Conservation (phyloP, 1,284 basidiomycete species). For the Neonothopanus nambi region DNA sequence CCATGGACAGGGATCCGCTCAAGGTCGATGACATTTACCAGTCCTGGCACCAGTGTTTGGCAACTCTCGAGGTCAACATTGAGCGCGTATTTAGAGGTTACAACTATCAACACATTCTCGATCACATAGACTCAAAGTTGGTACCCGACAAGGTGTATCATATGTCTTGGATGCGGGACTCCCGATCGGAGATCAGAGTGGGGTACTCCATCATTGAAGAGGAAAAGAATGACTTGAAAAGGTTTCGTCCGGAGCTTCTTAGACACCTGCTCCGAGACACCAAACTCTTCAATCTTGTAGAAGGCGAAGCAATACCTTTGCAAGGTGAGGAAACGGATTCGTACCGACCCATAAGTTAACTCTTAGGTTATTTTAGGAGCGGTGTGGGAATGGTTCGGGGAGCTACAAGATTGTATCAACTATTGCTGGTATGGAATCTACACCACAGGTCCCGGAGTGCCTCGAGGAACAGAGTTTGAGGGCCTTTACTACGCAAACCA, state of each 20-base stretch:
- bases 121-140: neutral
- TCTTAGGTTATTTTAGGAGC: neutral
- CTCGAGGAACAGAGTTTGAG: neutral
- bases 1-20: constrained; percentile 2
- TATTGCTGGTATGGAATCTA: neutral
- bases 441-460: neutral
- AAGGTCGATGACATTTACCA: neutral
- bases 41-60: neutral
- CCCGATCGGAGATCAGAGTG: neutral
- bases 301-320: neutral
- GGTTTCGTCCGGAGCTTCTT: neutral
- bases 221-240: neutral
- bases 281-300: neutral
- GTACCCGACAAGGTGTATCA: neutral
- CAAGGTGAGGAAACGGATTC: neutral
- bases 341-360: neutral
- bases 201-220: constrained; percentile 5
- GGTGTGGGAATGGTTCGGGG: constrained; percentile 6
- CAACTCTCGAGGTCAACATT: neutral
- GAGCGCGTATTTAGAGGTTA: neutral
- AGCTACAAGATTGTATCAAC: neutral
- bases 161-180: constrained; percentile 1
- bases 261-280: neutral
- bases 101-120: neutral
- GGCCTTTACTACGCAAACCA: constrained; percentile 3